phyloP scores from a whole-genome alignment of 2,329 filamentous ascomycete species.

The Periconia digitata region DNA sequence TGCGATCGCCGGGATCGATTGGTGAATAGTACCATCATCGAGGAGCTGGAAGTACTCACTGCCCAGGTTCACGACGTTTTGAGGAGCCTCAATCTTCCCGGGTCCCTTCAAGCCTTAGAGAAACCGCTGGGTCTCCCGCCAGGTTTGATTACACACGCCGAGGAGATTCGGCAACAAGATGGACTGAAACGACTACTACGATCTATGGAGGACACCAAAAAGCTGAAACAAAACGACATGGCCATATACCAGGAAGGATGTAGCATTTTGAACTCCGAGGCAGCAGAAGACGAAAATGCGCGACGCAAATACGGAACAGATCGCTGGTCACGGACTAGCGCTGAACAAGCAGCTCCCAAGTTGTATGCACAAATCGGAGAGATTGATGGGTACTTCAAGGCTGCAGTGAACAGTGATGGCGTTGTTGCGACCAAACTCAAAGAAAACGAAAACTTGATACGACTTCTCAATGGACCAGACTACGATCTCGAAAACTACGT shows the following conservation, averaged over 20 bases:
- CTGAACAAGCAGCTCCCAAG: slow-evolving; percentile 68
- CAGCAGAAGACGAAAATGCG: slow-evolving; percentile 77
- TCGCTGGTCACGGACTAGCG: slow-evolving; percentile 74
- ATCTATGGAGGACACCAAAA: slow-evolving; percentile 86
- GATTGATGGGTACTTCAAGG: slow-evolving; percentile 84
- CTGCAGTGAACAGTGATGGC: slow-evolving; percentile 66
- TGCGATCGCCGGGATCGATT: slow-evolving; percentile 88
- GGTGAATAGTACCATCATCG: slow-evolving; percentile 84
- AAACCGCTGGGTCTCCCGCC: slow-evolving; percentile 90
- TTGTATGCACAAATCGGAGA: slow-evolving; percentile 75
- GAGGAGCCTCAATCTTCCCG: slow-evolving; percentile 82
- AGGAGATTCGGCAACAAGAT: slow-evolving; percentile 90
- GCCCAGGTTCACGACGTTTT: slow-evolving; percentile 77
- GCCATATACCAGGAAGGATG: slow-evolving; percentile 82
- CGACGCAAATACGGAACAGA: slow-evolving; percentile 82
- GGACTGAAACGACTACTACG: slow-evolving; percentile 75
- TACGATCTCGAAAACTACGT: slow-evolving; percentile 84
- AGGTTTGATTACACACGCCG: slow-evolving; percentile 82
- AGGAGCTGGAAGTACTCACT: slow-evolving; percentile 79
- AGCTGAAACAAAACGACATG: slow-evolving; percentile 78
- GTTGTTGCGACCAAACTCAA: slow-evolving; percentile 77
- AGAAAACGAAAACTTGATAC: slow-evolving; percentile 72
- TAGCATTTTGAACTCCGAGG: slow-evolving; percentile 74
- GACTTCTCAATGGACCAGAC: slow-evolving; percentile 76
- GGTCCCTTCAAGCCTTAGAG: slow-evolving; percentile 89